Conservation (phyloP, 108 stramenopile species). For the Pelagomonas calceolata region DNA sequence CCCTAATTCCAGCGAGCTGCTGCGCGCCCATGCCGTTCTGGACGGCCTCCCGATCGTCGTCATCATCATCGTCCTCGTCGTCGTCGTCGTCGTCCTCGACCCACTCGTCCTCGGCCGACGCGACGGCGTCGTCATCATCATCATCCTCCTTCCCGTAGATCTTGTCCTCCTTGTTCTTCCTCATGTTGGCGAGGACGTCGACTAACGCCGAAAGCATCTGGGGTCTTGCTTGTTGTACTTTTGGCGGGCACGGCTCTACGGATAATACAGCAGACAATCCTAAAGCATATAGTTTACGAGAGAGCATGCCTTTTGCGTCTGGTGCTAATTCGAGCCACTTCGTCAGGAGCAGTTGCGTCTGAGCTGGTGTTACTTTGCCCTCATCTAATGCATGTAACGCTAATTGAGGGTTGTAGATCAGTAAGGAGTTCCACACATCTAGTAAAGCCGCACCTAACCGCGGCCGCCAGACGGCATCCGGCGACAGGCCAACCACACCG, state of each 20-base stretch:
- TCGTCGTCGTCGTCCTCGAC: conserved; percentile 18
- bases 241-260: no score
- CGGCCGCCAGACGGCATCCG: background rate
- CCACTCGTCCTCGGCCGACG: conserved; percentile 18
- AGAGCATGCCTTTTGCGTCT: conserved; percentile 3
- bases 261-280: conserved; percentile 12
- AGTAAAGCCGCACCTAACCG: conserved; percentile 1
- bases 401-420: conserved; percentile 17
- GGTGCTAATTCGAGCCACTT: background rate
- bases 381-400: conserved; percentile 1
- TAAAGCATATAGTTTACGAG: conserved; percentile 9
- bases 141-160: conserved; percentile 15
- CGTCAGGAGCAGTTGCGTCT: no score
- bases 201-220: conserved; percentile 11
- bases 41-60: no score
- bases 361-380: background rate
- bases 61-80: no score
- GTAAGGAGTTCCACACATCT: background rate
- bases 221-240: background rate
- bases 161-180: conserved; percentile 9
- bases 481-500: background rate
- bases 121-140: conserved; percentile 18
- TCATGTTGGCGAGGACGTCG: background rate
- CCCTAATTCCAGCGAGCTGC: no score
- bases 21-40: no score